A percentile compares a stretch with the other conserved stretches of the same genome.
Evolutionary conservation across 2,329 filamentous ascomycete species (phyloP).

Genomic region (Claviceps sp.): DNA sequence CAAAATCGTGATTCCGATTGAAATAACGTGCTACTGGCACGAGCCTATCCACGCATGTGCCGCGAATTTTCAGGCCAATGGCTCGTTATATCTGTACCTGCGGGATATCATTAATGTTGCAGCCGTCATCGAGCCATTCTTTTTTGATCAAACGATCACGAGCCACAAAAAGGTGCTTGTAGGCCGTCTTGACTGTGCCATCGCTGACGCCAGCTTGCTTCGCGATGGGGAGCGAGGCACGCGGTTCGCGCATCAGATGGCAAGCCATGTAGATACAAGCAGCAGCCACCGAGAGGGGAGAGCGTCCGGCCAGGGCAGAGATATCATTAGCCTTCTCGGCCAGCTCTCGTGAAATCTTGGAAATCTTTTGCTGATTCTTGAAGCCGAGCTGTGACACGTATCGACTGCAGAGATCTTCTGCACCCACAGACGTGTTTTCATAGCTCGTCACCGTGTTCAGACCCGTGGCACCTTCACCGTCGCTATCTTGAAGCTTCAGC

Average conservation of each 20-base stretch:
- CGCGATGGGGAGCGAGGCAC: conserved; percentile 77
- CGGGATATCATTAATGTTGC: conserved; percentile 59
- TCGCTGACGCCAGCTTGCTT: conserved; percentile 81
- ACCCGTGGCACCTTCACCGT: conserved; percentile 30
- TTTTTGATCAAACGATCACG: conserved; percentile 61
- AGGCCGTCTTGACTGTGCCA: conserved; percentile 90
- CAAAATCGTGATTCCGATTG: neutral
- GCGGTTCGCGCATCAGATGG: conserved; percentile 67
- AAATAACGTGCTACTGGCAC: no score
- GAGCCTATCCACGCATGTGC: no score
- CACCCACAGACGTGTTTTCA: conserved; percentile 65
- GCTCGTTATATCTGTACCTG: conserved; percentile 19
- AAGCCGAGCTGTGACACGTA: conserved; percentile 75
- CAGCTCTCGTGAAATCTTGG: conserved; percentile 66
- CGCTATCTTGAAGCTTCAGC: conserved; percentile 53
- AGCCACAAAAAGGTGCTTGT: conserved; percentile 71
- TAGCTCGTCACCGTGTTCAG: conserved; percentile 53
- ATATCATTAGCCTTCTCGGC: conserved; percentile 65
- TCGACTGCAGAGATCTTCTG: conserved; percentile 73
- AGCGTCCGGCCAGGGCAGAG: conserved; percentile 78
- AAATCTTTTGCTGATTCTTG: conserved; percentile 58
- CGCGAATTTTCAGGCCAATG: no score
- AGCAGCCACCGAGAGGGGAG: conserved; percentile 83
- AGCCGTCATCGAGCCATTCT: conserved; percentile 62
- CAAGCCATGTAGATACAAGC: conserved; percentile 96